Percentiles rank a stretch among this genome's conserved stretches.
phyloP scores from a whole-genome alignment of 148 eudicot genomes.

The Rhododendron williamsianum region DNA sequence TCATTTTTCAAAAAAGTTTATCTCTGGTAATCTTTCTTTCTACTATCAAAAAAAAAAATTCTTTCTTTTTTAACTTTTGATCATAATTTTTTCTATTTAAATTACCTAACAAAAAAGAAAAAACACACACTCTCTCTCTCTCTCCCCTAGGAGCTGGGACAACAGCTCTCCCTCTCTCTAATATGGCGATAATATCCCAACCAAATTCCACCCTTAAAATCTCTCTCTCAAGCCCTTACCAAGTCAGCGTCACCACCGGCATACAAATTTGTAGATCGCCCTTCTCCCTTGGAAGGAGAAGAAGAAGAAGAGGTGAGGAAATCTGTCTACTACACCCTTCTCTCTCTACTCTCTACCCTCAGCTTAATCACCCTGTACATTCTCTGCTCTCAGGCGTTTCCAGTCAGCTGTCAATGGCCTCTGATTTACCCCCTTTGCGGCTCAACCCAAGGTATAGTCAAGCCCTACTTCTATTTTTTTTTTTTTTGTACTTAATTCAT shows the following conservation, averaged over 20 bases:
- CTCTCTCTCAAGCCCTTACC: neutral
- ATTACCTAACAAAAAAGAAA: too few relatives aligned
- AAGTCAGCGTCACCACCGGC: neutral
- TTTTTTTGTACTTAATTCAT: neutral
- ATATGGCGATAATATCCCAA: neutral
- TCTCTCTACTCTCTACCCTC: neutral
- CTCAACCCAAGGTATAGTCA: neutral
- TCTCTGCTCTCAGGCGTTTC: neutral
- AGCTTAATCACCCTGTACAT: neutral
- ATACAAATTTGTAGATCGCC: neutral
- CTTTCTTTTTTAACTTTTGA: too few relatives aligned
- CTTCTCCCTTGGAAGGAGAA: neutral
- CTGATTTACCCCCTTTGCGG: neutral
- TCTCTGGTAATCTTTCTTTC: too few relatives aligned
- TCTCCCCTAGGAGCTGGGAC: neutral
- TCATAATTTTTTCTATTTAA: neutral
- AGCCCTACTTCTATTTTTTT: neutral
- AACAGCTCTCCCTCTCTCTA: neutral
- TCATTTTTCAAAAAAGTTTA: too few relatives aligned
- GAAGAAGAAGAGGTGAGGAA: neutral
- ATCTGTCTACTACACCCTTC: neutral
- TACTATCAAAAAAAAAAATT: too few relatives aligned
- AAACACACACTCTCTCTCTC: neutral
- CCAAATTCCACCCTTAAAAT: neutral
- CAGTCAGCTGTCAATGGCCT: neutral